Evolutionary conservation across 169 alveolate genomes (phyloP), one percentile per base, ranked within the genome.

Genomic region (Eimeria tenella): DNA sequence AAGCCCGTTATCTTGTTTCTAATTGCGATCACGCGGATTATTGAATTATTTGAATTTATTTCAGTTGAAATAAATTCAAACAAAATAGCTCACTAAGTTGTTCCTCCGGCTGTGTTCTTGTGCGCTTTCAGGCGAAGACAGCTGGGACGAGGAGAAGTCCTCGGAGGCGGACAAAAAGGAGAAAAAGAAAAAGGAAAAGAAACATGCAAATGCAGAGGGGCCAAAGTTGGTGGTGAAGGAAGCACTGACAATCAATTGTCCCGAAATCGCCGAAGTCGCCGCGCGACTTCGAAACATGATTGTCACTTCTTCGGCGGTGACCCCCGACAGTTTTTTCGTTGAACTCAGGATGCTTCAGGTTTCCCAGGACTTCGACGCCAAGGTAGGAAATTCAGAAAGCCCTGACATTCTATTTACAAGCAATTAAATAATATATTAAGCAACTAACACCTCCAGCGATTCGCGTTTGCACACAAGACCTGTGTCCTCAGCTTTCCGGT

Each of bases 271-370:
- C 9, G 99, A 98, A 65, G 98, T 97, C 49, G 92, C 96, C 56
- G 98, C 96, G n/a, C 96, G 99, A 5, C 89, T 98, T 79, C 83
- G 94, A 31, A 90, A 96, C 53, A 96, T 93, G 81, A 83, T 96
- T 15, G 74, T 94, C 9, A 88, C 88, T 63, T 96, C 97, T 52
- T 96, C 95, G 87, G 79, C 92, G 23, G 89, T 95, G 86, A 94
- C 96, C 70, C 96, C 96, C 21, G 98, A 95, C 15, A 96, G 96
- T 55, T 98, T 98, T 93, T 96, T 96, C 62, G 97, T 97, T 68
- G 99, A 98, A 95, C 95, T 98, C 19, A 97, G 98, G 21, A 97
- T 98, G 91, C 94, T 98, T 68, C 99, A 98, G 95, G 98, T 98
- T 42, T 97, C 99, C 17, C 99, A 97, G 90, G 98, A 96, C 79